Conservation (phyloP, 2,329 filamentous ascomycete species). For the Epicoccum sorghinum region DNA sequence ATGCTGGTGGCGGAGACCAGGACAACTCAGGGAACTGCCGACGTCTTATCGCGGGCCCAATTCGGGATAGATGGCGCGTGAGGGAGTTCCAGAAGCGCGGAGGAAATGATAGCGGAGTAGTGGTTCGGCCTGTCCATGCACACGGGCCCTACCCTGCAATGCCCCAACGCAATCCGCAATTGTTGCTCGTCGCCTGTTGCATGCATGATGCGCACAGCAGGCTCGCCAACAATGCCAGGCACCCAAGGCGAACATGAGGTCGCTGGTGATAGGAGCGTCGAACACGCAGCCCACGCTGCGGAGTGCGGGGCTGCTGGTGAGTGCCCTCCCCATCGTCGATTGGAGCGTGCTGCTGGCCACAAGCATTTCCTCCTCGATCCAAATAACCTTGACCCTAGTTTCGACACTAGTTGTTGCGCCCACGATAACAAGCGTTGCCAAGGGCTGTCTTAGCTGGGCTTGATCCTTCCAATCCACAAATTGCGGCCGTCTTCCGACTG, state of each 20-base stretch:
- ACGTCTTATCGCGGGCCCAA: background rate
- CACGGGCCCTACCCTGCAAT: background rate
- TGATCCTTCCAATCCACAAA: constrained; percentile 1
- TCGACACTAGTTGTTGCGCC: constrained; percentile 1
- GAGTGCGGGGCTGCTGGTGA: background rate
- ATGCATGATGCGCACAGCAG: no score
- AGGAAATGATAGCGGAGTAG: constrained; percentile 1
- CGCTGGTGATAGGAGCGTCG: background rate
- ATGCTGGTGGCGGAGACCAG: background rate
- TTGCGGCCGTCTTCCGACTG: background rate
- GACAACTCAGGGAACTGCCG: background rate
- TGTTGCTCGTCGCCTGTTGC: background rate
- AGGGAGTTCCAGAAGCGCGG: constrained; percentile 2
- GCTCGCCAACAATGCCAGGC: no score
- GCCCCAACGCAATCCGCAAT: background rate
- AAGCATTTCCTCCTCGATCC: background rate
- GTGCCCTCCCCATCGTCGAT: background rate
- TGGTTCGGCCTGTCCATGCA: background rate
- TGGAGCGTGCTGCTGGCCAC: background rate
- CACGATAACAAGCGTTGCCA: constrained; percentile 9
- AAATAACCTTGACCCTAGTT: background rate
- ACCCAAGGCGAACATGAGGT: background rate
- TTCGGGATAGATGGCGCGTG: background rate
- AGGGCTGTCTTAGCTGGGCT: constrained; percentile 6
- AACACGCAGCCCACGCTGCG: background rate